Evolutionary conservation across 805 yeast species (phyloP).

Genomic region (Trichomonascus vanleenenianus): DNA sequence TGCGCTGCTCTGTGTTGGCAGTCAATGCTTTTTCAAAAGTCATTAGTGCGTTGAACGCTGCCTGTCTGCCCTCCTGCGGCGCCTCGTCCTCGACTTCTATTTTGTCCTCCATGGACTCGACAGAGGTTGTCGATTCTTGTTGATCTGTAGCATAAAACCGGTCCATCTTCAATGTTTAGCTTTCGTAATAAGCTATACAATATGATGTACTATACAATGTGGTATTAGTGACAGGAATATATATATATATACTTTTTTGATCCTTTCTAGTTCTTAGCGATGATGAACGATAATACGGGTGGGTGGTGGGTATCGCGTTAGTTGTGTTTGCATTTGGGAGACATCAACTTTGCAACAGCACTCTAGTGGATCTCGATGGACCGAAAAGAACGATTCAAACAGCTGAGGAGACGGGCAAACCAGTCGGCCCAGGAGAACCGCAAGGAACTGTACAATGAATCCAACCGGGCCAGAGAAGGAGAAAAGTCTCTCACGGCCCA

Average conservation of each 20-base stretch:
- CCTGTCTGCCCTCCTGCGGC: conserved; percentile 1
- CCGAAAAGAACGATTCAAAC: conserved; percentile 24
- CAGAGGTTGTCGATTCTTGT: conserved; percentile 9
- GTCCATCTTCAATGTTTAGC: too few species aligned
- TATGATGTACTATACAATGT: too few species aligned
- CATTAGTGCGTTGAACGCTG: neutral
- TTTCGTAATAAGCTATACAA: too few species aligned
- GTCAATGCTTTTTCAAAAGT: conserved; percentile 25
- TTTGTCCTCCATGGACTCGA: neutral
- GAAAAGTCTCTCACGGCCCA: conserved; percentile 26
- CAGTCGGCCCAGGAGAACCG: conserved; percentile 29
- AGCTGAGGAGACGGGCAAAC: conserved; percentile 25
- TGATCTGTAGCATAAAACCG: neutral
- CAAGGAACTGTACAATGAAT: conserved; percentile 33
- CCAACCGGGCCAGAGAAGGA: conserved; percentile 20
- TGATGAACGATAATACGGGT: too few species aligned
- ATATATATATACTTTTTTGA: too few species aligned
- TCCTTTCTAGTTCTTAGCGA: too few species aligned
- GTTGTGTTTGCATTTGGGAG: neutral
- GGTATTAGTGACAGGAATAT: too few species aligned
- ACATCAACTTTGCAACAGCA: neutral
- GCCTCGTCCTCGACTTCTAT: conserved; percentile 6
- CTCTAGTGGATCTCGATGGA: conserved; percentile 7
- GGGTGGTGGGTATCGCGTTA: neutral
- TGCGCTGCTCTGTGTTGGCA: conserved; percentile 15